phyloP scores from a whole-genome alignment of 192 early-diverging fungal genomes.

The Podila epigama region DNA sequence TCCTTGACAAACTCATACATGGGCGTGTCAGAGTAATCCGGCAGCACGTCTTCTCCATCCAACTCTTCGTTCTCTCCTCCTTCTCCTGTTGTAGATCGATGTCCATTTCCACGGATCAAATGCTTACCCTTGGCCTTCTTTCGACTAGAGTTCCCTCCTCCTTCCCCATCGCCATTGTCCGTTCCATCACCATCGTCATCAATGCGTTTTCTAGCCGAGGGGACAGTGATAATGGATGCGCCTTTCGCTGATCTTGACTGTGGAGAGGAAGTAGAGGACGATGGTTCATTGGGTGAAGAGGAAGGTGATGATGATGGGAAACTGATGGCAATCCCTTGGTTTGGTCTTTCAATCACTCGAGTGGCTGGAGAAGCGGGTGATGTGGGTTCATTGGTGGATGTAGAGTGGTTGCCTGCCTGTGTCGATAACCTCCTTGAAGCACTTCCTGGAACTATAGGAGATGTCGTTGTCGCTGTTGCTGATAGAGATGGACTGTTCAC shows the following conservation, averaged over 20 bases:
- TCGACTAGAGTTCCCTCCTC: neutral
- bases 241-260: slow-evolving; percentile 2
- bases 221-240: slow-evolving; percentile 29
- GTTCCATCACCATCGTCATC: slow-evolving; percentile 8
- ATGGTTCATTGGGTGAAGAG: neutral
- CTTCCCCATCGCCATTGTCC: too few relatives aligned
- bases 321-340: neutral
- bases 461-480: slow-evolving; percentile 17
- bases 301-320: neutral
- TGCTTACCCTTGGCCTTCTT: slow-evolving; percentile 25
- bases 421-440: slow-evolving; percentile 13
- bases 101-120: neutral
- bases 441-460: too few relatives aligned
- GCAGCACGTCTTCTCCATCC: slow-evolving; percentile 10
- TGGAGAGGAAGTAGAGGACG: too few relatives aligned
- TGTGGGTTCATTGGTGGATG: neutral
- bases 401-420: slow-evolving; percentile 6
- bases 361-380: slow-evolving; percentile 6
- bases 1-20: slow-evolving; percentile 45
- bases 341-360: neutral
- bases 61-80: slow-evolving; percentile 16
- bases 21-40: slow-evolving; percentile 38
- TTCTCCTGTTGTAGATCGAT: neutral
- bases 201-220: slow-evolving; percentile 3
- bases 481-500: neutral